Base-by-base conservation (phyloP, 768 basidiomycete species). In the Mycena sanguinolenta region DNA sequence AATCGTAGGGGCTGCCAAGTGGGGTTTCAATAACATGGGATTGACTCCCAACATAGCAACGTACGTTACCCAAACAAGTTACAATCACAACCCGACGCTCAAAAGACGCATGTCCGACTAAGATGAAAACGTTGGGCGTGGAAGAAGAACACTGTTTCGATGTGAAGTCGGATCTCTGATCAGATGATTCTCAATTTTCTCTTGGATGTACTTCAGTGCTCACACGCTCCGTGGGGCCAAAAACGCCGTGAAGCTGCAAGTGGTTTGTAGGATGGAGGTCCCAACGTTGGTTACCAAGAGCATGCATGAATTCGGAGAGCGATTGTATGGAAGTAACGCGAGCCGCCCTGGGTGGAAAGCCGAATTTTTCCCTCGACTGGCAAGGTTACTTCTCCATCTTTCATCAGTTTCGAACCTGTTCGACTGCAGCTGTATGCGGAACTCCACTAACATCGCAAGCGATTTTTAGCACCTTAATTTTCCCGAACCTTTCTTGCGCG, bases 121-220 rank as follows among this genome's bases (percentile, higher is more conserved):
- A 53, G 27, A 19, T 34, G n/a, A 38, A 28, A 44, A 64, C 19
- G 55, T 49, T 55, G 54, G 13, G 25, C 55, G 42, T 65, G 54
- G 13, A 42, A 19, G 28, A 46, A 36, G 8, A 19, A 23, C 23
- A 23, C 21, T 19, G 36, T n/a, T 36, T 25, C 39, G n/a, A 59
- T 2, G 2, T 25, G 2, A 25, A 50, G 27, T 61, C 67, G 46
- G 36, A 69, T 69, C 67, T 67, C 34, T 67, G 59, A 67, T 67
- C 25, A 16, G 30, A 13, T 61, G 66, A 67, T 54, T 54, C 7
- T 46, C 19, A 19, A 44, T 6, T 6, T 13, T 44, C n/a, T 23
- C 54, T 57, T 34, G 21, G 32, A 57, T 57, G 32, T 49, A 27
- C 44, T 23, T 16, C 19, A 44, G 8, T 9, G 39, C 58, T 39